Conservation (phyloP, 1,284 basidiomycete genomes). For the Pterulicium gracile region DNA sequence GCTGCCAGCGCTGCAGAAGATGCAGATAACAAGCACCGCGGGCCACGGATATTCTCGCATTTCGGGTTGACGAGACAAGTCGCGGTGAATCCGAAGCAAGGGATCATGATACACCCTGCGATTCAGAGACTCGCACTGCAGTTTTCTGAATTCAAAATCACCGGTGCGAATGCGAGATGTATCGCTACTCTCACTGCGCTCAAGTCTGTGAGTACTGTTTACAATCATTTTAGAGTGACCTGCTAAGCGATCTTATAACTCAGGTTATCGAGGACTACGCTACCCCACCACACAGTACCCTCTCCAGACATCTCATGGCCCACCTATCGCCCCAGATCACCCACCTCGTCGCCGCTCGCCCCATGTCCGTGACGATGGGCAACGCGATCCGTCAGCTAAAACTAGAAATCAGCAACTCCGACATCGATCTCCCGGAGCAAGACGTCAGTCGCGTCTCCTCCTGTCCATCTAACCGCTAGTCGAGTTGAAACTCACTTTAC, state of each 20-base stretch:
- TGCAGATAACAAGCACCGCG: constrained; percentile 28
- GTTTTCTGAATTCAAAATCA: constrained; percentile 79
- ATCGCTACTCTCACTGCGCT: constrained; percentile 81
- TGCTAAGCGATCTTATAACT: constrained; percentile 4
- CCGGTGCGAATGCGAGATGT: constrained; percentile 80
- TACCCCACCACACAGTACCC: constrained; percentile 73
- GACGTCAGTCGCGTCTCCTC: constrained; percentile 58
- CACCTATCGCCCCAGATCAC: constrained; percentile 87
- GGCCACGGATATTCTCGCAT: constrained; percentile 72
- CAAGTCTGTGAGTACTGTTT: constrained; percentile 53
- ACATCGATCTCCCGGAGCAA: constrained; percentile 88
- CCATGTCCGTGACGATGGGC: constrained; percentile 93
- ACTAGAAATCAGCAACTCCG: constrained; percentile 87
- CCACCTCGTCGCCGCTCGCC: constrained; percentile 77
- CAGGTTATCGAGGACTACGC: constrained; percentile 84
- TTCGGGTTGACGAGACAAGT: constrained; percentile 59
- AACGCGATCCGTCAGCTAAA: constrained; percentile 94
- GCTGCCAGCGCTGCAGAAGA: constrained; percentile 13
- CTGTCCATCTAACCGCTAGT: constrained; percentile 4
- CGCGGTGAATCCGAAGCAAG: constrained; percentile 39
- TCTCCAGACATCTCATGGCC: constrained; percentile 80
- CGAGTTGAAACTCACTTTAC: constrained; percentile 6
- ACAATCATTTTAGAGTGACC: constrained; percentile 1
- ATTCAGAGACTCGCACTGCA: constrained; percentile 71
- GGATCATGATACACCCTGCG: constrained; percentile 77